Percentiles rank a stretch among this genome's conserved stretches.
These are phyloP conservation scores for Ensete glaucum DNA, from an alignment of 176 grass and related monocot species.

Conservation along the genomic window DNA sequence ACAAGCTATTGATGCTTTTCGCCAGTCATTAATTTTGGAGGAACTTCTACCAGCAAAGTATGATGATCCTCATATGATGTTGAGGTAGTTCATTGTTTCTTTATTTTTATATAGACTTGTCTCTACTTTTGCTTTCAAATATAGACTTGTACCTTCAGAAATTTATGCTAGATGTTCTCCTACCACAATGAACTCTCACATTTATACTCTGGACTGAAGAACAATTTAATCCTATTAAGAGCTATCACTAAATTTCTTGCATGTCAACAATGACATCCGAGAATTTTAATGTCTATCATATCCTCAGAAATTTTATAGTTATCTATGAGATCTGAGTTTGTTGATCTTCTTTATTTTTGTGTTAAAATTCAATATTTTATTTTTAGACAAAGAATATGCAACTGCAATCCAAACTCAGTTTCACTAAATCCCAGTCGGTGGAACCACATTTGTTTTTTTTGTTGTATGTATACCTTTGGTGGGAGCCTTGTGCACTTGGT, in stretches of 20 bases:
- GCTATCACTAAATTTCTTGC: background rate
- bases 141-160: background rate
- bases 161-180: background rate
- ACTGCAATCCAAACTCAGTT: too few species aligned
- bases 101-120: background rate
- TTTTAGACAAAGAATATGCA: too few species aligned
- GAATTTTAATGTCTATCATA: background rate
- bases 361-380: background rate
- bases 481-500: too few species aligned
- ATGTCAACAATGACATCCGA: background rate
- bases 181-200: background rate
- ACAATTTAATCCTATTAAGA: background rate
- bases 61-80: conserved; percentile 65
- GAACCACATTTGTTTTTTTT: too few species aligned
- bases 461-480: too few species aligned
- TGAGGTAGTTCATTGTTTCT: conserved; percentile 34
- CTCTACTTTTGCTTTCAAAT: background rate
- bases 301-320: background rate
- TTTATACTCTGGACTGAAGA: background rate
- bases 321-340: background rate
- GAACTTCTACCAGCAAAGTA: conserved; percentile 58
- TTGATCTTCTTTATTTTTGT: background rate
- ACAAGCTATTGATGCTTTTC: conserved; percentile 61
- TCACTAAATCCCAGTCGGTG: too few species aligned
- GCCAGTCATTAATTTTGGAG: conserved; percentile 39